Conservation (phyloP, 768 basidiomycete genomes). For the Erythrobasidium yunnanense region DNA sequence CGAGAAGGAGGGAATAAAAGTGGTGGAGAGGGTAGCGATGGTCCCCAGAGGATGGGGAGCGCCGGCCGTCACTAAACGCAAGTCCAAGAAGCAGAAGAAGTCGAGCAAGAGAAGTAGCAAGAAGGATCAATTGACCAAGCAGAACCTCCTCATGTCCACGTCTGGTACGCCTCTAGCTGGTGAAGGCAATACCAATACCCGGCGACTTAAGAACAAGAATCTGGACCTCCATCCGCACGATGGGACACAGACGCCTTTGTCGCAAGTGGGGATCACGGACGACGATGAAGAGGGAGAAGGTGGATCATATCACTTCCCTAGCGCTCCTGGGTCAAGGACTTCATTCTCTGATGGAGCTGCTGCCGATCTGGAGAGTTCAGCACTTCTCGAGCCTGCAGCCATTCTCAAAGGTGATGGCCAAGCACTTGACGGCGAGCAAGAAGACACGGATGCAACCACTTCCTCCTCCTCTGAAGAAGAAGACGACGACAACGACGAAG, state of each 20-base stretch:
- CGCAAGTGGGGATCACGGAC: conserved; percentile 38
- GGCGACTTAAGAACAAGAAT: too few relatives aligned
- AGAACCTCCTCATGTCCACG: too few relatives aligned
- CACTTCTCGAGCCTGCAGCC: too few relatives aligned
- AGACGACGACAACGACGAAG: conserved; percentile 2
- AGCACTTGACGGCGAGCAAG: too few relatives aligned
- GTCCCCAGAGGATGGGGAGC: conserved; percentile 75
- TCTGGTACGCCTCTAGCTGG: too few relatives aligned
- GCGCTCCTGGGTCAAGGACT: background rate
- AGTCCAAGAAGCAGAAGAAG: conserved; percentile 17
- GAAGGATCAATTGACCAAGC: background rate
- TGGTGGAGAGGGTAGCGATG: conserved; percentile 84
- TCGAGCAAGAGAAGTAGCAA: background rate
- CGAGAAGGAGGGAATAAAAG: conserved; percentile 65
- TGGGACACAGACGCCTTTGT: conserved; percentile 3
- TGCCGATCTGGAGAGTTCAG: too few relatives aligned
- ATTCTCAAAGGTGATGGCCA: too few relatives aligned
- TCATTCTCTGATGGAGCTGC: conserved; percentile 26
- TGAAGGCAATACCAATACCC: too few relatives aligned
- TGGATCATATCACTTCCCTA: conserved; percentile 20
- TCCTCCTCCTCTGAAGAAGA: background rate
- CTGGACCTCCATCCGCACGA: too few relatives aligned
- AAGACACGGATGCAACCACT: too few relatives aligned
- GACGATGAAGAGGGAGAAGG: conserved; percentile 32
- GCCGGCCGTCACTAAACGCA: background rate